A percentile compares a stretch with the other conserved stretches of the same genome.
phyloP scores from a whole-genome alignment of 2,329 filamentous ascomycete genomes.

The Stachybotrys echinatus region DNA sequence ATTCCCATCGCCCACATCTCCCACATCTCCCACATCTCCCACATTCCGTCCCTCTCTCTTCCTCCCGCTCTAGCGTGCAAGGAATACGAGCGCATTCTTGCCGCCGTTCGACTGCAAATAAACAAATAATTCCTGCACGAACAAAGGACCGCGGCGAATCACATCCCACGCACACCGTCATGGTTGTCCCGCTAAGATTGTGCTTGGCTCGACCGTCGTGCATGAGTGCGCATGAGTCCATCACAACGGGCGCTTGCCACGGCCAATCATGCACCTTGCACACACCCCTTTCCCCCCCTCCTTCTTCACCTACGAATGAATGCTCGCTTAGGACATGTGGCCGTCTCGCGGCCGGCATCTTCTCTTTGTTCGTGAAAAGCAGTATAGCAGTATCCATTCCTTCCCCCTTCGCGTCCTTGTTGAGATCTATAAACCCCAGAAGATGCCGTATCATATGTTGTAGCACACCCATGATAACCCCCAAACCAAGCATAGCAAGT shows the following conservation, averaged over 20 bases:
- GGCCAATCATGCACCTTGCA: not conserved
- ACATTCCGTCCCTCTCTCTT: too few species aligned
- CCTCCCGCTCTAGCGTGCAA: too few species aligned
- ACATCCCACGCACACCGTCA: too few species aligned
- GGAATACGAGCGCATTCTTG: too few species aligned
- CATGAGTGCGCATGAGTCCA: not conserved
- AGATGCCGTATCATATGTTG: not conserved
- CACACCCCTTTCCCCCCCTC: not conserved
- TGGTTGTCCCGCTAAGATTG: not conserved
- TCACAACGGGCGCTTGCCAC: not conserved
- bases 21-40: too few species aligned
- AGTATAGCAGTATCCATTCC: too few species aligned
- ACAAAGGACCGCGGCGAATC: not conserved
- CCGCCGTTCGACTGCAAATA: not conserved
- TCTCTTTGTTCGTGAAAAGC: too few species aligned
- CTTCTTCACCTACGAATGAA: too few species aligned
- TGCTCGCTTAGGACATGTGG: too few species aligned
- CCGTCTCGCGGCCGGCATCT: too few species aligned
- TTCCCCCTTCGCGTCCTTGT: too few species aligned
- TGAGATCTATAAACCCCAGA: not conserved
- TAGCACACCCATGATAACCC: not conserved
- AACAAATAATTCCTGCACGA: not conserved
- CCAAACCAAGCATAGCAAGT: not conserved
- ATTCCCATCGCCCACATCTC: too few species aligned
- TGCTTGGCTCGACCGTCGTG: not conserved